phyloP scores from a whole-genome alignment of 192 early-diverging fungal species.

The Umbelopsis vinacea region DNA sequence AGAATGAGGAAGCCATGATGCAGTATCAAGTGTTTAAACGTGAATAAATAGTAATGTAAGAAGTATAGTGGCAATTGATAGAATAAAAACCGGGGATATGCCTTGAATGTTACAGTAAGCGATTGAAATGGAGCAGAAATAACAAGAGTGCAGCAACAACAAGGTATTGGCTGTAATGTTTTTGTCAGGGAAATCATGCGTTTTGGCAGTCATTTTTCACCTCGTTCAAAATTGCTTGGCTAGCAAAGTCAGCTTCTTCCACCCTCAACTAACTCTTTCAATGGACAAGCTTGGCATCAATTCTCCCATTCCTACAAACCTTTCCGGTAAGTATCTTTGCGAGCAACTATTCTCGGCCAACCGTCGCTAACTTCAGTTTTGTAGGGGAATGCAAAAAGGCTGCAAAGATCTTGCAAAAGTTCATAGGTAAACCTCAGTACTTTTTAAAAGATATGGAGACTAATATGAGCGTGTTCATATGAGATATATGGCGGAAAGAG shows the following conservation, averaged over 20 bases:
- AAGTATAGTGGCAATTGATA: not conserved
- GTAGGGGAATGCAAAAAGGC: slow-evolving; percentile 56
- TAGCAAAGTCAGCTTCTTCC: not conserved
- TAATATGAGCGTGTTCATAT: no score
- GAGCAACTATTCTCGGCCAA: no score
- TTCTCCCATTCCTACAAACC: slow-evolving; percentile 41
- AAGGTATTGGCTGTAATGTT: no score
- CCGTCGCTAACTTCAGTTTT: not conserved
- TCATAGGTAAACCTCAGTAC: slow-evolving; percentile 42
- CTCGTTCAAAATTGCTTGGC: slow-evolving; percentile 6
- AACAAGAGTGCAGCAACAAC: not conserved
- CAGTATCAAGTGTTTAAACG: not conserved
- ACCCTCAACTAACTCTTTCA: not conserved
- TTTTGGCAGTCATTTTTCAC: not conserved
- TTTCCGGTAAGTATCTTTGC: slow-evolving; percentile 29
- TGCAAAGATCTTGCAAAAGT: slow-evolving; percentile 56
- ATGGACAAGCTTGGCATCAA: slow-evolving; percentile 33
- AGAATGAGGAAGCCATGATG: slow-evolving; percentile 30
- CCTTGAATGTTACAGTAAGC: not conserved
- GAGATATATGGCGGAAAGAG: not conserved
- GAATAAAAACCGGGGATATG: not conserved
- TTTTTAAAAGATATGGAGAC: not conserved
- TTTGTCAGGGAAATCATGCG: not conserved
- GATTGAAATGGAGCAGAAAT: not conserved
- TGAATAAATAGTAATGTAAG: not conserved